These are phyloP conservation scores for Rhizopus arrhizus DNA, from an alignment of 371 early-diverging fungal species.

Conservation along the genomic window DNA sequence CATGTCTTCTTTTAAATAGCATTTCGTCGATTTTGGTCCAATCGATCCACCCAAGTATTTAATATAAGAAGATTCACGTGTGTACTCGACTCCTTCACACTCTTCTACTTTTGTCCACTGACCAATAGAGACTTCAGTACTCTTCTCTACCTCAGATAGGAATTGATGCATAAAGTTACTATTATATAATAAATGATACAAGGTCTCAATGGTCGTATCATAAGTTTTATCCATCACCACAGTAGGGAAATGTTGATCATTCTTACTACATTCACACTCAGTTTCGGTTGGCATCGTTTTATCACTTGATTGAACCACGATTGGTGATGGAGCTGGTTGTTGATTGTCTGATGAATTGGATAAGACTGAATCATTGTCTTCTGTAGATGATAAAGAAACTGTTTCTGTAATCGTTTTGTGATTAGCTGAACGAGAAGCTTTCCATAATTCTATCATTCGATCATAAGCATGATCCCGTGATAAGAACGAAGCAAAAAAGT, in stretches of 20 bases:
- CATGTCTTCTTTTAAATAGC: constrained; percentile 61
- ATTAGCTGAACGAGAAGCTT: background rate
- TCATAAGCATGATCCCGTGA: constrained; percentile 79
- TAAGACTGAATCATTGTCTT: constrained; percentile 3
- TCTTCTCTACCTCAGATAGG: constrained; percentile 43
- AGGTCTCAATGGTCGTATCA: constrained; percentile 46
- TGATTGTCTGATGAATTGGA: constrained; percentile 1
- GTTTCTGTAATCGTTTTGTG: background rate
- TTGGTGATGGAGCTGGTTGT: constrained; percentile 8
- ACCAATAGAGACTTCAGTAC: constrained; percentile 40
- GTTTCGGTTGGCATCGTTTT: constrained; percentile 13
- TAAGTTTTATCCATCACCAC: constrained; percentile 49
- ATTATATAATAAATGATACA: constrained; percentile 51
- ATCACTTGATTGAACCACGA: background rate
- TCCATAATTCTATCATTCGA: constrained; percentile 71
- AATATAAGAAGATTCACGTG: constrained; percentile 38
- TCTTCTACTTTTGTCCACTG: constrained; percentile 36
- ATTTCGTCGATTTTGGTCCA: constrained; percentile 74
- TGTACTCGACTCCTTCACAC: constrained; percentile 7
- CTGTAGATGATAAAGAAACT: background rate
- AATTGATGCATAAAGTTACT: constrained; percentile 43
- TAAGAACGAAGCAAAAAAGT: constrained; percentile 83
- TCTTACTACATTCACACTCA: constrained; percentile 48
- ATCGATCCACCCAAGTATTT: constrained; percentile 43
- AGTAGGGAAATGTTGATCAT: constrained; percentile 53